Conservation (phyloP, 495 filamentous ascomycete genomes). For the Pyronema omphalodes region DNA sequence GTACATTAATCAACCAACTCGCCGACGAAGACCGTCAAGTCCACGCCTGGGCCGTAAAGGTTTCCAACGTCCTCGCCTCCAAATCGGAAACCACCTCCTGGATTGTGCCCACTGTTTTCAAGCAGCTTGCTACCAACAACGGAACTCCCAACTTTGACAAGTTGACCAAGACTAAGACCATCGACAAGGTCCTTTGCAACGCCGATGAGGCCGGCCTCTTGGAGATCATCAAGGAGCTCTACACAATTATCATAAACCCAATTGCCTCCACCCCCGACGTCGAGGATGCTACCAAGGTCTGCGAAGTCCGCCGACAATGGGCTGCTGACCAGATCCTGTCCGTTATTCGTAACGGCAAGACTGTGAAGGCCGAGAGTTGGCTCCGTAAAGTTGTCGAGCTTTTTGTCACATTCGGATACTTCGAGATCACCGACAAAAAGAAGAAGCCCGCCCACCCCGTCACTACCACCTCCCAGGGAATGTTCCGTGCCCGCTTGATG, state of each 20-base stretch:
- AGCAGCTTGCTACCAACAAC: constrained; percentile 44
- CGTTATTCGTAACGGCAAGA: constrained; percentile 25
- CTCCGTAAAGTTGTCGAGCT: constrained; percentile 18
- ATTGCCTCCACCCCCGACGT: constrained; percentile 20
- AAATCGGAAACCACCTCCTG: constrained; percentile 47
- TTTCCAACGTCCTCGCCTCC: constrained; percentile 45
- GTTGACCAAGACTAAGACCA: constrained; percentile 70
- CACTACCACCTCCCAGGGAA: constrained; percentile 42
- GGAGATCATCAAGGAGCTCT: constrained; percentile 30
- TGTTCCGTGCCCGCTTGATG: constrained; percentile 49
- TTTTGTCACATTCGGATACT: constrained; percentile 28
- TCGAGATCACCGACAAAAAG: constrained; percentile 22
- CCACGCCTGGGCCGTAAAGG: constrained; percentile 58
- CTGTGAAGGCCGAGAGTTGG: constrained; percentile 19
- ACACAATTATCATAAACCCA: constrained; percentile 28
- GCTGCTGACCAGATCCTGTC: constrained; percentile 36
- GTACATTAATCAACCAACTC: constrained; percentile 72
- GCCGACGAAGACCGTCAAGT: constrained; percentile 67
- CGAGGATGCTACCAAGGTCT: constrained; percentile 28
- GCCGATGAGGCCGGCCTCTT: constrained; percentile 33
- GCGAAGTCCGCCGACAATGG: constrained; percentile 21
- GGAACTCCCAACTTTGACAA: constrained; percentile 70
- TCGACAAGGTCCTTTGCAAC: constrained; percentile 52
- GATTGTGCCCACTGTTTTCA: constrained; percentile 40
- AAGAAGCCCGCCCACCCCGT: constrained; percentile 29